Base-by-base conservation (phyloP, 2,329 filamentous ascomycete species). In the Drechslerella dactyloides region DNA sequence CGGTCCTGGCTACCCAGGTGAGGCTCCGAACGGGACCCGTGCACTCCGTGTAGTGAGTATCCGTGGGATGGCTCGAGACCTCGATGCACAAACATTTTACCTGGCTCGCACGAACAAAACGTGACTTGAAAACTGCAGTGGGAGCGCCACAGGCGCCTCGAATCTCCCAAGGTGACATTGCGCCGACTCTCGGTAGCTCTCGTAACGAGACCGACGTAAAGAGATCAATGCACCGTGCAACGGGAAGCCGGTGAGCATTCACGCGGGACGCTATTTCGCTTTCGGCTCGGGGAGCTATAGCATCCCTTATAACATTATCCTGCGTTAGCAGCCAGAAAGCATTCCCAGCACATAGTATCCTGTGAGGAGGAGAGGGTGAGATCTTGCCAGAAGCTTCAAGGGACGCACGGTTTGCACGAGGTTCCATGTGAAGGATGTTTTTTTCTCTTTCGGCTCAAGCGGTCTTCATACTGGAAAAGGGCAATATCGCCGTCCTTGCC, bases 41-140 rank as follows among this genome's bases (percentile, higher is more conserved):
- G n/a, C n/a, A n/a, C n/a, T n/a, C n/a, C n/a, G n/a, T n/a, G n/a
- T n/a, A n/a, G 27, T 33, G 27, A 3, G 8, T 8, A 33, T 33
- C 27, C 8, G 27, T 33, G 27, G 27, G 27, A 33, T 33, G 37
- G 37, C 37, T 17, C 37, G 37, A 42, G 37, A 42, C 0, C 13
- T 35, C 35, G 57, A 58, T 62, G 46, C 59, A 60, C 48, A 35
- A 27, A 30, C 54, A 70, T 63, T 63, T 50, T 57, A 59, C 53
- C 66, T 63, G 65, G 58, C 62, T 69, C 65, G 23, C 52, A 35
- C 59, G 30, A 63, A 50, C 37, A 54, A 56, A 42, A 17, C n/a
- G 11, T 42, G 37, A 17, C 37, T 42, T 4, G 5, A 15, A 42
- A 42, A 15, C 7, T 44, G 5, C 5, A 44, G 40, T 15, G 15